Conservation (phyloP, 768 basidiomycete species). For the Trametes cubensis region DNA sequence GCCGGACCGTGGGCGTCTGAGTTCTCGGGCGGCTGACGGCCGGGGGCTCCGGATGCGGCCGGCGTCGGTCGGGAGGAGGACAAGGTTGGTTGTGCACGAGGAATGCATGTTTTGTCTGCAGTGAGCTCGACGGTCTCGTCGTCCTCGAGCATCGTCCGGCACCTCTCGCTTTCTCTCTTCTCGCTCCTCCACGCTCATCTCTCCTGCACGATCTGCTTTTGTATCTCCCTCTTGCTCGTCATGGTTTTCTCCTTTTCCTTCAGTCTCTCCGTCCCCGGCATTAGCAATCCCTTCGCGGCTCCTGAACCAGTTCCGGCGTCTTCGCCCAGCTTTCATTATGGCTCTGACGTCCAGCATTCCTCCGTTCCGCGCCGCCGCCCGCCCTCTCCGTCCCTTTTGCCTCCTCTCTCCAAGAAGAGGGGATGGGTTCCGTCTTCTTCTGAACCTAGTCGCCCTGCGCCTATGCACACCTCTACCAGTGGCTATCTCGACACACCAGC, state of each 20-base stretch:
- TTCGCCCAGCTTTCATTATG: constrained; percentile 26
- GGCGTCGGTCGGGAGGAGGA: constrained; percentile 7
- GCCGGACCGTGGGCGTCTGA: not conserved
- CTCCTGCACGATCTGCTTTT: not conserved
- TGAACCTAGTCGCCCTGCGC: constrained; percentile 55
- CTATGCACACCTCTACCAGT: constrained; percentile 54
- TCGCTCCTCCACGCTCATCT: not conserved
- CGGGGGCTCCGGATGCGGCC: constrained; percentile 8
- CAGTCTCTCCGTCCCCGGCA: constrained; percentile 62
- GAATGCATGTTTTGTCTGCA: constrained; percentile 13
- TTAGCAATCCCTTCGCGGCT: constrained; percentile 62
- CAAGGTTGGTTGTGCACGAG: constrained; percentile 7
- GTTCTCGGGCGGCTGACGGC: not conserved
- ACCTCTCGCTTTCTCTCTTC: not conserved
- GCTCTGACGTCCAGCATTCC: constrained; percentile 30
- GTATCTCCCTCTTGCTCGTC: not conserved
- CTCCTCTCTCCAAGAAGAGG: constrained; percentile 58
- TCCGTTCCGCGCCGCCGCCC: constrained; percentile 26
- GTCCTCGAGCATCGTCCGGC: constrained; percentile 7
- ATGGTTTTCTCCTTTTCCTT: constrained; percentile 72
- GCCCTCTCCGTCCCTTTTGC: constrained; percentile 41
- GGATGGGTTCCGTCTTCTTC: constrained; percentile 72
- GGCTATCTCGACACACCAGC: constrained; percentile 75
- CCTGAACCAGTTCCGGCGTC: constrained; percentile 15
- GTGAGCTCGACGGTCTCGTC: constrained; percentile 18